Evolutionary conservation across 495 filamentous ascomycete species (phyloP).

Genomic region (Talaromyces liani): DNA sequence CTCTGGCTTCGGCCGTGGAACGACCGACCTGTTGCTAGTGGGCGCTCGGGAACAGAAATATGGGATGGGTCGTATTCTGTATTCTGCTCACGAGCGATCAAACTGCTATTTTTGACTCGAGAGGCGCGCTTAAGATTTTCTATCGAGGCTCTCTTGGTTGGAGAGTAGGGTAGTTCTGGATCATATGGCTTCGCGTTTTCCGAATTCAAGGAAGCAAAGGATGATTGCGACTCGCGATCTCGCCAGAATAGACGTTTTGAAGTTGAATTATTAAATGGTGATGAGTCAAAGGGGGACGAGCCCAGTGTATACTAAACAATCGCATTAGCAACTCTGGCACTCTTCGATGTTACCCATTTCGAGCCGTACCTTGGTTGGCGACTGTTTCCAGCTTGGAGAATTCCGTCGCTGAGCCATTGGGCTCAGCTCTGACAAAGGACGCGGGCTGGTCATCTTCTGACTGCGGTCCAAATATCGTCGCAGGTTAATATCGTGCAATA

Average conservation of each 20-base stretch:
- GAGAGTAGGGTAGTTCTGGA: conserved; percentile 55
- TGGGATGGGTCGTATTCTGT: conserved; percentile 85
- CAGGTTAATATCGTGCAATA: neutral
- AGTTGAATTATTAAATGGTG: conserved; percentile 55
- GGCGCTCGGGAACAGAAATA: conserved; percentile 65
- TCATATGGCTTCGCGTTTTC: conserved; percentile 62
- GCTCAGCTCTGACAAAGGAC: conserved; percentile 49
- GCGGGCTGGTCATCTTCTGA: conserved; percentile 31
- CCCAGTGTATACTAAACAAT: conserved; percentile 12
- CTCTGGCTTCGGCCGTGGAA: conserved; percentile 54
- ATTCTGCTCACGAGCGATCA: conserved; percentile 82
- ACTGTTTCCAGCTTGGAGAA: conserved; percentile 70
- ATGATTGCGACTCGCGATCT: conserved; percentile 56
- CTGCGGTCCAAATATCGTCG: neutral
- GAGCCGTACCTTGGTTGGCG: conserved; percentile 48
- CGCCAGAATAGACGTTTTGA: conserved; percentile 84
- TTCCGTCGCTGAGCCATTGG: conserved; percentile 55
- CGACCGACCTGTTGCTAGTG: conserved; percentile 56
- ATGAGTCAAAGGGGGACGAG: conserved; percentile 70
- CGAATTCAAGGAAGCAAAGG: conserved; percentile 47
- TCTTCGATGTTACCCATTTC: neutral
- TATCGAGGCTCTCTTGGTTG: conserved; percentile 74
- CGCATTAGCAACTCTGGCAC: conserved; percentile 3
- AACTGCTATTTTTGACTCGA: conserved; percentile 93
- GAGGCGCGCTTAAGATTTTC: conserved; percentile 90